phyloP scores from a whole-genome alignment of 2,329 filamentous ascomycete species.

The Aspergillus proliferans region DNA sequence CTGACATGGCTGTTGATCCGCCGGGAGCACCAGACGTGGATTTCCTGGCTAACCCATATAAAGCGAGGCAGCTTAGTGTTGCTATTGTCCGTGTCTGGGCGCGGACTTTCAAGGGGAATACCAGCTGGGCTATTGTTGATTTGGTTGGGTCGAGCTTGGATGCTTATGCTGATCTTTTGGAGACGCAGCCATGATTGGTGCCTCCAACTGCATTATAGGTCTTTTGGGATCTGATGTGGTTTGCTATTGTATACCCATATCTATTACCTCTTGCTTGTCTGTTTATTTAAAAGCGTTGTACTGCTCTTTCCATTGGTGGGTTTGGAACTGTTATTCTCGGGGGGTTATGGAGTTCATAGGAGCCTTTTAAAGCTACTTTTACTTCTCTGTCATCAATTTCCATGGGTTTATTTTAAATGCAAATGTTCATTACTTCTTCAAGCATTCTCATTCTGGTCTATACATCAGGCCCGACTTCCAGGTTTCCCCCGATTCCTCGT shows the following conservation, averaged over 20 bases:
- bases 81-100: slow-evolving; percentile 45
- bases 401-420: slow-evolving; percentile 3
- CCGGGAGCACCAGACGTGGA: slow-evolving; percentile 34
- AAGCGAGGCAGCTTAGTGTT: slow-evolving; percentile 42
- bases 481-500: slow-evolving; percentile 21
- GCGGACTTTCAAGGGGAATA: slow-evolving; percentile 43
- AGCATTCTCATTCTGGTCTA: slow-evolving; percentile 3
- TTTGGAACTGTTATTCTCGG: no score
- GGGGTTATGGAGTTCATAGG: no score
- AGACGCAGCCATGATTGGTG: slow-evolving; percentile 16
- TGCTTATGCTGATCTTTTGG: slow-evolving; percentile 42
- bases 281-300: slow-evolving; percentile 4
- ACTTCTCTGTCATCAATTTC: no score
- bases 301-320: neutral
- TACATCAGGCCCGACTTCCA: slow-evolving; percentile 9
- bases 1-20: slow-evolving; percentile 40
- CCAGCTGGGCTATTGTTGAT: slow-evolving; percentile 45
- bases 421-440: slow-evolving; percentile 1
- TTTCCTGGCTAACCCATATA: slow-evolving; percentile 38
- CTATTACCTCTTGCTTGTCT: neutral
- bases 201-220: slow-evolving; percentile 6
- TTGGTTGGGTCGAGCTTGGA: slow-evolving; percentile 42
- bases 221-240: neutral
- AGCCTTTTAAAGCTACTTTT: no score
- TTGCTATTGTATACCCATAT: slow-evolving; percentile 16